Percentiles rank a stretch among this genome's conserved stretches.
phyloP scores from a whole-genome alignment of 352 stramenopile species.

The Phytophthora europaea region DNA sequence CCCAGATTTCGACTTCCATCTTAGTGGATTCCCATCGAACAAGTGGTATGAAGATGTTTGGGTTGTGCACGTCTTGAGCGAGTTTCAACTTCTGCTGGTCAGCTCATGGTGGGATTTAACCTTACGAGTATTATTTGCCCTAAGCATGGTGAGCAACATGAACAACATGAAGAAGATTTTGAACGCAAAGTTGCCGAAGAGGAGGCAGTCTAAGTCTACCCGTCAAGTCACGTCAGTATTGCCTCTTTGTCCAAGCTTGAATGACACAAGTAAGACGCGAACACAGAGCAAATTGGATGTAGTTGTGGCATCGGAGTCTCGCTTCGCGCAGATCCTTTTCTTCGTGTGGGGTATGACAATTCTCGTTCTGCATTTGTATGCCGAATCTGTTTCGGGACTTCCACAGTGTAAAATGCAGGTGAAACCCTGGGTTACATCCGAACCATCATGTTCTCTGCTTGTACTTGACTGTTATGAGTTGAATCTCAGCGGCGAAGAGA shows the following conservation, averaged over 20 bases:
- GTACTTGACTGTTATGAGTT: slow-evolving; percentile 38
- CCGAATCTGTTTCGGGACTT: slow-evolving; percentile 11
- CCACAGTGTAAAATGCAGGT: slow-evolving; percentile 28
- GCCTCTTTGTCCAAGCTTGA: neutral
- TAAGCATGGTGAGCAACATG: slow-evolving; percentile 25
- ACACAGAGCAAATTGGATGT: slow-evolving; percentile 9
- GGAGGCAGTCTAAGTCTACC: neutral
- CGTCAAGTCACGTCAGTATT: neutral
- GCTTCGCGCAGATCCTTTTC: slow-evolving; percentile 12
- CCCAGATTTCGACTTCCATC: slow-evolving; percentile 23
- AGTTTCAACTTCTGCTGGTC: slow-evolving; percentile 41
- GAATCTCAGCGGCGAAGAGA: neutral
- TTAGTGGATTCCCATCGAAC: neutral
- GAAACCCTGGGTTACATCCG: slow-evolving; percentile 30
- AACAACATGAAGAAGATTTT: slow-evolving; percentile 34
- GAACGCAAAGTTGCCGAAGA: neutral
- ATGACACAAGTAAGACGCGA: neutral
- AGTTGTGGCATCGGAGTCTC: neutral
- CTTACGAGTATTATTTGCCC: slow-evolving; percentile 16
- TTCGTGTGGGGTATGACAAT: slow-evolving; percentile 23
- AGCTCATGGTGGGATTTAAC: slow-evolving; percentile 25
- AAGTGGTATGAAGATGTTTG: slow-evolving; percentile 47
- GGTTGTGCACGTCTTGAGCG: slow-evolving; percentile 40
- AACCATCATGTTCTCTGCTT: slow-evolving; percentile 39
- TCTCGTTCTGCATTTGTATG: slow-evolving; percentile 27